Evolutionary conservation across 2,329 filamentous ascomycete species (phyloP).

Genomic region (Colletotrichum horii): DNA sequence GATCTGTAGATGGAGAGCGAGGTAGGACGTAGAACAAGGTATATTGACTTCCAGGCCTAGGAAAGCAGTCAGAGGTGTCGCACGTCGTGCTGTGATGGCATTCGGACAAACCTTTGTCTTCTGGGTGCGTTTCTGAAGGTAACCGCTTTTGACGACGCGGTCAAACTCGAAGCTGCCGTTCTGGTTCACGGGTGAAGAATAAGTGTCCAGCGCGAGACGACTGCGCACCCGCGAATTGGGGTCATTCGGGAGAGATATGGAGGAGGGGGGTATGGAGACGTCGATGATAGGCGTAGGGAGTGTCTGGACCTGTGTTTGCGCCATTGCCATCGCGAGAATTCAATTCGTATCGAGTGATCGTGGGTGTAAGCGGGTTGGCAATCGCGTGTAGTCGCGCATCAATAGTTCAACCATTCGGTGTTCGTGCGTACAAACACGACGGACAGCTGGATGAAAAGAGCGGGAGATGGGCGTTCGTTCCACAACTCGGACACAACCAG

Average conservation of each 20-base stretch:
- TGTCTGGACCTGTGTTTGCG: constrained; percentile 15
- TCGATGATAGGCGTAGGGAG: constrained; percentile 6
- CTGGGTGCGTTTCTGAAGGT: constrained; percentile 85
- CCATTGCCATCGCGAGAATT: constrained; percentile 7
- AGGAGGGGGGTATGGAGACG: constrained; percentile 27
- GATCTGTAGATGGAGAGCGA: constrained; percentile 93
- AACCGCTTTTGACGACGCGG: constrained; percentile 87
- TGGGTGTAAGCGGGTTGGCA: not conserved
- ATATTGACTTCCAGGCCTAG: constrained; percentile 88
- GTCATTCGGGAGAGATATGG: constrained; percentile 24
- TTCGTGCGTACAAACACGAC: not conserved
- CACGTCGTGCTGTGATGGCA: not conserved
- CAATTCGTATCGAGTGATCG: not conserved
- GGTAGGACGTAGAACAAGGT: constrained; percentile 88
- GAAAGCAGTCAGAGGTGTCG: not conserved
- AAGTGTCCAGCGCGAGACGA: constrained; percentile 64
- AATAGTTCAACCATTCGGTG: constrained; percentile 9
- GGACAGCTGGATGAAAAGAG: not conserved
- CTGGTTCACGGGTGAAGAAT: constrained; percentile 83
- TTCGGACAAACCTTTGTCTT: constrained; percentile 79
- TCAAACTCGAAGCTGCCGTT: constrained; percentile 97
- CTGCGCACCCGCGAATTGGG: constrained; percentile 34
- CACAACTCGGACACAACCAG: not conserved
- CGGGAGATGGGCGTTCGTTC: not conserved
- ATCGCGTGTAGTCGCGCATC: constrained; percentile 14